Percentiles rank a stretch among this genome's conserved stretches.
phyloP scores from a whole-genome alignment of 306 rosid genomes.

The Vigna unguiculata region DNA sequence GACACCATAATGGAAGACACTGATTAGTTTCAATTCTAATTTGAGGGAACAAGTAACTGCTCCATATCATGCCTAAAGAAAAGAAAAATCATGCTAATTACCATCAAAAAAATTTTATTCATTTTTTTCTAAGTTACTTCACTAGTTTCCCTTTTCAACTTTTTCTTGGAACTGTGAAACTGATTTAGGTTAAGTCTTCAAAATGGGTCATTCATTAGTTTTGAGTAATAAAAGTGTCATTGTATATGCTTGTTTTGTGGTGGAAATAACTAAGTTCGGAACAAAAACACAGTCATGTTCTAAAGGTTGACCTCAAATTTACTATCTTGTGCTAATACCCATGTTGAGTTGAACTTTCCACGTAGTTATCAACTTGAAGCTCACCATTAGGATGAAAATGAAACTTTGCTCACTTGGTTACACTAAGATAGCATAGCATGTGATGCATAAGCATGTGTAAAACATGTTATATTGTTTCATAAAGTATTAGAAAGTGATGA shows the following conservation, averaged over 20 bases:
- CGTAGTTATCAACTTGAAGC: neutral
- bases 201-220: neutral
- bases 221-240: neutral
- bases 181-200: neutral
- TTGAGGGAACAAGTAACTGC: slow-evolving; percentile 30
- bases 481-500: too few species aligned
- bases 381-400: neutral
- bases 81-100: neutral
- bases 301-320: neutral
- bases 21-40: slow-evolving; percentile 27
- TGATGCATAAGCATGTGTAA: neutral
- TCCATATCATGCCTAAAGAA: slow-evolving; percentile 1
- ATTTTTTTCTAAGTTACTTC: too few species aligned
- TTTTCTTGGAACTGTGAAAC: neutral
- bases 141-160: neutral
- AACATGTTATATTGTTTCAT: too few species aligned
- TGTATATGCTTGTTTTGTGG: neutral
- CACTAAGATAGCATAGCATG: neutral
- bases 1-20: slow-evolving; percentile 17
- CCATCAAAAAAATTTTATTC: too few species aligned
- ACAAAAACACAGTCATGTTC: too few species aligned
- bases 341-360: slow-evolving; percentile 3
- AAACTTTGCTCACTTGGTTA: neutral
- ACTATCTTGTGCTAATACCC: neutral
- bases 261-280: too few species aligned